A percentile compares a stretch with the other conserved stretches of the same genome.
phyloP scores from a whole-genome alignment of 1,284 basidiomycete species.

The Pascua guehoae region DNA sequence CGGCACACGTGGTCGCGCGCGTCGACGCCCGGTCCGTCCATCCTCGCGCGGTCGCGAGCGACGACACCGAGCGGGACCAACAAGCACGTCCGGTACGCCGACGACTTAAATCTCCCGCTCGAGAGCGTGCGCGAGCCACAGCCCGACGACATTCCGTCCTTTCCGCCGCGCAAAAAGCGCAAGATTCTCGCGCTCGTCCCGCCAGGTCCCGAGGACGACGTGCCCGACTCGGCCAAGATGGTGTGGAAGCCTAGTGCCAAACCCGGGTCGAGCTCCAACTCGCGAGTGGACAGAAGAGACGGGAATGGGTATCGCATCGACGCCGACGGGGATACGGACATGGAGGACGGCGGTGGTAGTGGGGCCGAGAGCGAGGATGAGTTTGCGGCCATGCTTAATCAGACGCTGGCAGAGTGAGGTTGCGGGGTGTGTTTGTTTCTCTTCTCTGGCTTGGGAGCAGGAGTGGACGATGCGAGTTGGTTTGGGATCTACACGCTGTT shows the following conservation, averaged over 20 bases:
- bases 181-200: constrained; percentile 32
- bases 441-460: too few species aligned
- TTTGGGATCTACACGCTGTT: too few species aligned
- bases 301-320: neutral
- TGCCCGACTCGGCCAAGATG: constrained; percentile 31
- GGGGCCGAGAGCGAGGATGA: constrained; percentile 33
- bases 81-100: constrained; percentile 43
- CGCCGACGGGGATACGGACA: constrained; percentile 1
- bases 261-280: neutral
- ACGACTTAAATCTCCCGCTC: constrained; percentile 38
- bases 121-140: constrained; percentile 22
- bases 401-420: constrained; percentile 1
- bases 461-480: too few species aligned
- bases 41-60: constrained; percentile 9
- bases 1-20: constrained; percentile 13
- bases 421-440: too few species aligned
- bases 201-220: constrained; percentile 15
- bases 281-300: neutral
- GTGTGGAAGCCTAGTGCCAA: constrained; percentile 5
- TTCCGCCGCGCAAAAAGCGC: constrained; percentile 19
- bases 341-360: constrained; percentile 6
- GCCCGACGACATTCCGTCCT: constrained; percentile 19
- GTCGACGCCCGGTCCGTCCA: constrained; percentile 12
- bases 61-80: neutral
- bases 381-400: constrained; percentile 33